Base-by-base conservation (phyloP, 108 stramenopile genomes). In the Skeletonema marinoi region DNA sequence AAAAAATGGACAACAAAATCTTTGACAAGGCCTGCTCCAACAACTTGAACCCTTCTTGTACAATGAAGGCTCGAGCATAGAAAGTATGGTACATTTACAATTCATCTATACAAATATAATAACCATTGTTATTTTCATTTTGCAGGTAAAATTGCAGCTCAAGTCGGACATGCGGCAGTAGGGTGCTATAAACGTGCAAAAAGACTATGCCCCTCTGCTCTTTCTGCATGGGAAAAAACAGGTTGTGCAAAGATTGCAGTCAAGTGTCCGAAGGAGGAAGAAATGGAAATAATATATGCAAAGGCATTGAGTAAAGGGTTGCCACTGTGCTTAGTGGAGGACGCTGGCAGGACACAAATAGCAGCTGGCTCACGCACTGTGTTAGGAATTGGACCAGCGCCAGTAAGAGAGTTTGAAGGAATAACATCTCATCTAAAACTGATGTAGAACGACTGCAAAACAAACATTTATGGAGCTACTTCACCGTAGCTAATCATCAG, bases 261-360 rank as follows among this genome's bases (percentile, higher is more conserved):
- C 39, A 93, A 96, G 75, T 94, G 93, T 79, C 95, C 90, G 1
- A 85, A 77, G 0, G 88, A 95, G 74, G 89, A 88, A 30, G 94
- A 95, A 80, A 80, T 95, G 85, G 76, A 87, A 70, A 35, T 71
- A 32, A 94, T 97, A 75, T 84, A 80, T 10, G 85, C 78, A 66
- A 83, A 71, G 66, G 95, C 92, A 14, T 65, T 84, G 31, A 77
- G 73, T 60, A 70, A 66, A 41, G 93, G 89, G 9, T 87, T 97
- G 70, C 94, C 95, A 7, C 42, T 87, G 51, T 96, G 93, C 68
- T 73, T 97, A 12, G 95, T 97, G 4, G 92, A 92, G 74, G 97
- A 97, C 85, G 97, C 97, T 4, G 97, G 97, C 12, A 80, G 95
- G 39, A 97, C 97, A 32, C 97, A 97, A 83, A 97, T 97, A 84